A percentile compares a stretch with the other conserved stretches of the same genome.
Evolutionary conservation across 768 basidiomycete genomes (phyloP).

Genomic region (Rhizopogon rudus): DNA sequence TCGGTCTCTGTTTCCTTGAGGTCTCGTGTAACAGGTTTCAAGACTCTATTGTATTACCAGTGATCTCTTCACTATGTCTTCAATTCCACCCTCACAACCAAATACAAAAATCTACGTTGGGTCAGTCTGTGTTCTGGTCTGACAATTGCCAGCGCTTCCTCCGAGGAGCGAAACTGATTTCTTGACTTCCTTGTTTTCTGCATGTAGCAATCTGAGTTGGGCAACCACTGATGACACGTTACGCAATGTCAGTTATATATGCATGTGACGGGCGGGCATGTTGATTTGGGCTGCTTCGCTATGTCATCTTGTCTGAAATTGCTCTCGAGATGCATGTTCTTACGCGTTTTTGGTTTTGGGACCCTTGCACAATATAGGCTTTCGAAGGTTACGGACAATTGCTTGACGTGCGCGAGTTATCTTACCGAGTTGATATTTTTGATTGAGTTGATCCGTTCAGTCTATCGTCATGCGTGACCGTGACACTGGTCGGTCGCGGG

Average conservation of each 20-base stretch:
- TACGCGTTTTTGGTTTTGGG: slow-evolving; percentile 17
- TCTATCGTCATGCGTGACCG: slow-evolving; percentile 98
- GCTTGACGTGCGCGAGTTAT: slow-evolving; percentile 79
- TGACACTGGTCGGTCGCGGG: slow-evolving; percentile 94
- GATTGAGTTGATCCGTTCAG: slow-evolving; percentile 43
- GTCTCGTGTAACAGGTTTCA: slow-evolving; percentile 47
- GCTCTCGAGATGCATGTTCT: slow-evolving; percentile 29
- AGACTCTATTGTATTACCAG: slow-evolving; percentile 46
- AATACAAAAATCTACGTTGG: slow-evolving; percentile 85
- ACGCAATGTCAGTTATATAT: slow-evolving; percentile 61
- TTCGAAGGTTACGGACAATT: slow-evolving; percentile 81
- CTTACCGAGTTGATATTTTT: slow-evolving; percentile 10
- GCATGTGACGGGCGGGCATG: slow-evolving; percentile 9
- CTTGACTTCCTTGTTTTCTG: slow-evolving; percentile 36
- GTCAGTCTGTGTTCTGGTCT: slow-evolving; percentile 70
- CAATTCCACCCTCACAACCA: slow-evolving; percentile 10
- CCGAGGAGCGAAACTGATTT: slow-evolving; percentile 52
- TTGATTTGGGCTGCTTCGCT: slow-evolving; percentile 26
- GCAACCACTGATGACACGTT: slow-evolving; percentile 92
- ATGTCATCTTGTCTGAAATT: slow-evolving; percentile 41
- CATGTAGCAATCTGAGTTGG: slow-evolving; percentile 90
- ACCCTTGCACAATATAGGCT: slow-evolving; percentile 47
- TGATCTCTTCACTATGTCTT: slow-evolving; percentile 17
- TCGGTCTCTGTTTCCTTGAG: slow-evolving; percentile 54
- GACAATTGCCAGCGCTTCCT: slow-evolving; percentile 40